These are phyloP conservation scores for Crepidotus variabilis DNA, from an alignment of 768 basidiomycete species.

Conservation along the genomic window DNA sequence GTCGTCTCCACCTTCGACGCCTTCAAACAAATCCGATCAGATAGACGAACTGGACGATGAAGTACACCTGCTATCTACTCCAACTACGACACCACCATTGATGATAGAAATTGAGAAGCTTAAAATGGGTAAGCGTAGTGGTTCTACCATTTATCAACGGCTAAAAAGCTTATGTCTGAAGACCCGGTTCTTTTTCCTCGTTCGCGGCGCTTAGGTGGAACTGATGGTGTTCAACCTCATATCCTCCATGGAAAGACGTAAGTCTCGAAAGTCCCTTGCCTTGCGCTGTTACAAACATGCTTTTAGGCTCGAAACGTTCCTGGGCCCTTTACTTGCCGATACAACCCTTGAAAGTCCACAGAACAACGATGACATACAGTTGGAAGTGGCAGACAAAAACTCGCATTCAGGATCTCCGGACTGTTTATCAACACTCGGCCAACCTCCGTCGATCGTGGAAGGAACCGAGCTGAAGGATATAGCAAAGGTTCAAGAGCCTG, in stretches of 20 bases:
- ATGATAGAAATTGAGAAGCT: conserved; percentile 34
- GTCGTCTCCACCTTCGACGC: conserved; percentile 39
- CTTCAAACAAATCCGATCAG: conserved; percentile 35
- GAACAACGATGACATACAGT: background rate
- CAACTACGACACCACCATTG: conserved; percentile 38
- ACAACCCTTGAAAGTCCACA: background rate
- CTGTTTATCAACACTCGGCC: conserved; percentile 14
- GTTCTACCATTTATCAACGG: background rate
- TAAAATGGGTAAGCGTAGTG: conserved; percentile 43
- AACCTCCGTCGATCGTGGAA: conserved; percentile 17
- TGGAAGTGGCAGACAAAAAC: background rate
- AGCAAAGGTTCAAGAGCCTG: background rate
- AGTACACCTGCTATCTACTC: conserved; percentile 46
- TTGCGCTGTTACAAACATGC: background rate
- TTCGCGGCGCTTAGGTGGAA: conserved; percentile 41
- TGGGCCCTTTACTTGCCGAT: conserved; percentile 26
- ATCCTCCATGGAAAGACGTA: conserved; percentile 26
- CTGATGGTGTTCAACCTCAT: conserved; percentile 21
- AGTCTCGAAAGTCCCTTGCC: background rate
- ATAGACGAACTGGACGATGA: conserved; percentile 50
- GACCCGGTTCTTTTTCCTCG: conserved; percentile 56
- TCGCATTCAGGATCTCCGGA: background rate
- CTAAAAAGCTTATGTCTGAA: conserved; percentile 15
- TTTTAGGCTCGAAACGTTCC: conserved; percentile 35
- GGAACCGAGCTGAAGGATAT: background rate